Evolutionary conservation across 2,329 filamentous ascomycete species (phyloP), one percentile per base, ranked within the genome.

Genomic region (Falciphora oryzae): DNA sequence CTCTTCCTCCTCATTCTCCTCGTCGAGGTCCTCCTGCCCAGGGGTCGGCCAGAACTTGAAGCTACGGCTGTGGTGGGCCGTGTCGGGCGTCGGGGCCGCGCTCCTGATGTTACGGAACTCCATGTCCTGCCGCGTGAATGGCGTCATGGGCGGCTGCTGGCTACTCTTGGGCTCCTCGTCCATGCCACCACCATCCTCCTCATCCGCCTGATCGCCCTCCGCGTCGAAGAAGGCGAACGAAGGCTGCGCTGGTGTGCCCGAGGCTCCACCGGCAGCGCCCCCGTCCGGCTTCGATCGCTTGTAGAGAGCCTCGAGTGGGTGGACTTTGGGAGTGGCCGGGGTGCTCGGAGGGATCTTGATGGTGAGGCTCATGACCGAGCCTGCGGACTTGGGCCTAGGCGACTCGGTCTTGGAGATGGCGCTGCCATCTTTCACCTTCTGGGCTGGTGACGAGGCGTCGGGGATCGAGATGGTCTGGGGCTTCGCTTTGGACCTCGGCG

Each of bases 51-150:
- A 87, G 31, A 89, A 80, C 67, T 81, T 80, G 71, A 89, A 88
- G 65, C 80, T 83, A 32, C 86, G 85, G 57, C 81, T 87, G 2
- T 91, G 87, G 66, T 93, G 87, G 1, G 92, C 92, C 0, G 95
- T 98, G 73, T 99, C 95, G 0, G 95, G 95, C 0, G 95, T 99
- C 0, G 95, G 95, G 2, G 95, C 95, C 7, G 93, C 93, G 73
- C 93, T 97, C 65, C 95, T 85, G n/a, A 91, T 73, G 62, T 85
- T 85, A 67, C 93, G 85, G 77, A 81, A 86, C 70, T 92, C 89
- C 35, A 94, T 80, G 69, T 98, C 94, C 69, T 88, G 85, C 67
- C 88, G 87, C 0, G 91, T 92, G 74, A 88, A 96, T 0, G 94
- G 94, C 0, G 94, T 97, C 76, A 92, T 86, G 16, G 93, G 93